Percentiles rank a stretch among this genome's conserved stretches.
Conservation (phyloP, 495 filamentous ascomycete species). For the Xylaria curta region DNA sequence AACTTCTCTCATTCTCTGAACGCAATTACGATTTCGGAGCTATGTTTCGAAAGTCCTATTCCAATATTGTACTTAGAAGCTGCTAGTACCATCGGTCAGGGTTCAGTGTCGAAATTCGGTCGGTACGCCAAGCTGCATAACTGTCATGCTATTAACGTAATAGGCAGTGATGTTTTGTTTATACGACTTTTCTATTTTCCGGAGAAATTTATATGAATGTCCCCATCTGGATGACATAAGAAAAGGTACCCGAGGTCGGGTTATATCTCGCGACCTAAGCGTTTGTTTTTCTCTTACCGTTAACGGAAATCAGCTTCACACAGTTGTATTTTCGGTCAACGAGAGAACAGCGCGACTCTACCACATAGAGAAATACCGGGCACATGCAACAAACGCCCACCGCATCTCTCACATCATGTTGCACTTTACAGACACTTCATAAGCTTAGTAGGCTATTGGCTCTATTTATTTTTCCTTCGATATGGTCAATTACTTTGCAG, state of each 20-base stretch:
- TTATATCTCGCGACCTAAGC: not conserved
- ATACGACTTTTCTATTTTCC: not conserved
- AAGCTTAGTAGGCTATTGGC: not conserved
- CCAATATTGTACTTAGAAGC: not conserved
- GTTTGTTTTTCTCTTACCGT: not conserved
- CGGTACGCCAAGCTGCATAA: not conserved
- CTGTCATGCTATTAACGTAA: constrained; percentile 2
- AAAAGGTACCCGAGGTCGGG: not conserved
- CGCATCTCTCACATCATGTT: not conserved
- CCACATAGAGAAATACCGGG: not conserved
- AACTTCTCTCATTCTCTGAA: not conserved
- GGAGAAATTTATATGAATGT: not conserved
- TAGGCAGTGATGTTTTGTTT: not conserved
- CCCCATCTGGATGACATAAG: not conserved
- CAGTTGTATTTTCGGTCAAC: not conserved
- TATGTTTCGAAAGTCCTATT: not conserved
- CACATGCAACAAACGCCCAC: not conserved
- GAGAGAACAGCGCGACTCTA: not conserved
- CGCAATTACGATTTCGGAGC: not conserved
- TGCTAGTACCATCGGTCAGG: not conserved
- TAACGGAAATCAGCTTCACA: not conserved
- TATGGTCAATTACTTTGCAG: too few species aligned
- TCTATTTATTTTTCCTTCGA: not conserved
- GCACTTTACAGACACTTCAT: not conserved
- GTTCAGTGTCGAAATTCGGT: not conserved